Conservation (phyloP, 495 filamentous ascomycete genomes). For the Astrocystis sublimbata region DNA sequence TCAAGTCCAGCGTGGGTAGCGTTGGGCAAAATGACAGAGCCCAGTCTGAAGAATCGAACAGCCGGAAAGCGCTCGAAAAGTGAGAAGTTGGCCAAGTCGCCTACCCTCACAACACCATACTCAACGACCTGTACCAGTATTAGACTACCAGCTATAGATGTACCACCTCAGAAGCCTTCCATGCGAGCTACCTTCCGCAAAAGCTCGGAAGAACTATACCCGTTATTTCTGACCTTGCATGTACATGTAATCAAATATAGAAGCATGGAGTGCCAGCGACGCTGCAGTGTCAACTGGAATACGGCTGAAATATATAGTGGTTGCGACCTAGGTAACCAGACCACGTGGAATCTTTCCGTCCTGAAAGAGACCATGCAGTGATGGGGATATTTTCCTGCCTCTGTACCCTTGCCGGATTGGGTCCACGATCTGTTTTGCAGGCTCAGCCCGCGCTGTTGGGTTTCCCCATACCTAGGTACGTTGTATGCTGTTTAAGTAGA, state of each 20-base stretch:
- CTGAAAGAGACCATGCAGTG: background rate
- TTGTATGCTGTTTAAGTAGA: too few relatives aligned
- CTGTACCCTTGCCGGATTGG: too few relatives aligned
- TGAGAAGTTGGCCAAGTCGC: conserved; percentile 11
- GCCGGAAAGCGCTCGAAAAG: conserved; percentile 54
- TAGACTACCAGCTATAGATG: conserved; percentile 15
- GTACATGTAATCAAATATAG: background rate
- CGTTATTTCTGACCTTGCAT: background rate
- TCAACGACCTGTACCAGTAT: conserved; percentile 13
- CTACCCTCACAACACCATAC: background rate
- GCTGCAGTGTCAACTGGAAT: background rate
- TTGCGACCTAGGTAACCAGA: too few relatives aligned
- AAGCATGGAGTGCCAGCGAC: background rate
- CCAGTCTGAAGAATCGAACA: conserved; percentile 61
- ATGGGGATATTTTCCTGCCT: too few relatives aligned
- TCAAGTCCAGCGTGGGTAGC: conserved; percentile 54
- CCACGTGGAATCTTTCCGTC: too few relatives aligned
- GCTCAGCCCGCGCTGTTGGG: too few relatives aligned
- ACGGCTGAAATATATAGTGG: background rate
- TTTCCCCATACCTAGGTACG: too few relatives aligned
- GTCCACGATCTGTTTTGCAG: too few relatives aligned
- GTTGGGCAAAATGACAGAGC: conserved; percentile 69
- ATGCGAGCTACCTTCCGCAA: conserved; percentile 4
- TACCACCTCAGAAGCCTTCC: conserved; percentile 13
- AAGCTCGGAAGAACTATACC: conserved; percentile 10